These are phyloP conservation scores for Limonium bicolor DNA, from an alignment of 148 eudicot genomes.

Conservation along the genomic window DNA sequence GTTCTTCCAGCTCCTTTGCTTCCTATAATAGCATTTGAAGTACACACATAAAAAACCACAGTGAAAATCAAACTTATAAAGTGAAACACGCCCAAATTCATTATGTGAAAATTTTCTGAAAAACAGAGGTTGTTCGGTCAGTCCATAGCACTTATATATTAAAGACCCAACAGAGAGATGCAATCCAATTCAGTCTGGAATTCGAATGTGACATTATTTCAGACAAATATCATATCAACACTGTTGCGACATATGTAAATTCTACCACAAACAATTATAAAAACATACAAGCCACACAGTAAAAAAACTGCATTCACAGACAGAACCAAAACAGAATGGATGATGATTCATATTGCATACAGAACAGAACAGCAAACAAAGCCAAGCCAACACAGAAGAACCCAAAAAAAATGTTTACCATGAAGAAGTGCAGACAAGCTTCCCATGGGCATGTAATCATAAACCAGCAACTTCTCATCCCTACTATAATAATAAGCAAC, in stretches of 20 bases:
- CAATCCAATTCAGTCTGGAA: no score
- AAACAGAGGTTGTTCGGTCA: not conserved
- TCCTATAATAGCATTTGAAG: constrained; percentile 21
- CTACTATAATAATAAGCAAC: constrained; percentile 89
- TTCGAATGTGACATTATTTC: no score
- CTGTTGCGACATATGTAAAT: no score
- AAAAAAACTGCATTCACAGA: no score
- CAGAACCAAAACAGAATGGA: not conserved
- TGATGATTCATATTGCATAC: not conserved
- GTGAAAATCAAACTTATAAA: not conserved
- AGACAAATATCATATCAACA: no score
- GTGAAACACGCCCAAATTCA: not conserved
- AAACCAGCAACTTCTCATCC: constrained; percentile 88
- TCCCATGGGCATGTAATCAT: constrained; percentile 56
- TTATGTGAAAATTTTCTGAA: not conserved
- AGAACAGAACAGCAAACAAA: not conserved
- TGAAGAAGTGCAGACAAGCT: constrained; percentile 71
- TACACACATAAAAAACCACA: not conserved
- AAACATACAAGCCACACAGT: no score
- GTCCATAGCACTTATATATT: no score
- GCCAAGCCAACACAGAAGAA: not conserved
- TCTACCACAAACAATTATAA: no score
- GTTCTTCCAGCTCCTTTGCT: constrained; percentile 47
- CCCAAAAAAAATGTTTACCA: constrained; percentile 29
- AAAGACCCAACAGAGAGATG: no score